These are phyloP conservation scores for Anthracocystis walkeri DNA, from an alignment of 1,284 basidiomycete genomes.

Conservation along the genomic window DNA sequence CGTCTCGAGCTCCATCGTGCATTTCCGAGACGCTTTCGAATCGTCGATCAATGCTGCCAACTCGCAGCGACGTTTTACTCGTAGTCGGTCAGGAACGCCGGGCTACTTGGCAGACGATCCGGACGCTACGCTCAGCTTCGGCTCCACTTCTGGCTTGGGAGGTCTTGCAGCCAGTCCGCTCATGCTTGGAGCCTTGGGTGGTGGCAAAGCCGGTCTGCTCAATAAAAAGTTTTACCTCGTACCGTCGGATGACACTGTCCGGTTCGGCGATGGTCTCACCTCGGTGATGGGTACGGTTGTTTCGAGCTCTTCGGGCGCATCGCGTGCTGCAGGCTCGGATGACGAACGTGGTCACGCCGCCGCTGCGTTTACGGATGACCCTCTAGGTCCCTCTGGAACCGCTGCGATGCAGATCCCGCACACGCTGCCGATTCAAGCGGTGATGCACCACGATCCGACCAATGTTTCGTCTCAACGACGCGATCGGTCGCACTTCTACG, in stretches of 20 bases:
- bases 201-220: constrained; percentile 38
- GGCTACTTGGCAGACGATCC: constrained; percentile 11
- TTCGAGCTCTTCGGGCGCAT: background rate
- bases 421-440: constrained; percentile 33
- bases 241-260: constrained; percentile 79
- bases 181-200: constrained; percentile 32
- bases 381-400: constrained; percentile 35
- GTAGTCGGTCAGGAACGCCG: constrained; percentile 30
- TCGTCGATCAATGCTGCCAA: constrained; percentile 7
- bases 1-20: constrained; percentile 48
- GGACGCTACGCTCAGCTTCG: constrained; percentile 16
- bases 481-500: constrained; percentile 48
- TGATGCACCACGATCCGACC: constrained; percentile 24
- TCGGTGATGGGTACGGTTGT: constrained; percentile 61
- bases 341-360: constrained; percentile 11
- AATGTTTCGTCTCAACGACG: constrained; percentile 15
- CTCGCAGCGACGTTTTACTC: constrained; percentile 25
- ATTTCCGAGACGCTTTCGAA: constrained; percentile 49
- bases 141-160: constrained; percentile 28
- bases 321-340: constrained; percentile 11
- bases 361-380: constrained; percentile 21
- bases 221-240: constrained; percentile 77
- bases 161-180: constrained; percentile 47
- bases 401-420: constrained; percentile 43
- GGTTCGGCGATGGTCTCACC: constrained; percentile 80